These are phyloP conservation scores for Botrytis paeoniae DNA, from an alignment of 2,329 filamentous ascomycete genomes.

Conservation along the genomic window DNA sequence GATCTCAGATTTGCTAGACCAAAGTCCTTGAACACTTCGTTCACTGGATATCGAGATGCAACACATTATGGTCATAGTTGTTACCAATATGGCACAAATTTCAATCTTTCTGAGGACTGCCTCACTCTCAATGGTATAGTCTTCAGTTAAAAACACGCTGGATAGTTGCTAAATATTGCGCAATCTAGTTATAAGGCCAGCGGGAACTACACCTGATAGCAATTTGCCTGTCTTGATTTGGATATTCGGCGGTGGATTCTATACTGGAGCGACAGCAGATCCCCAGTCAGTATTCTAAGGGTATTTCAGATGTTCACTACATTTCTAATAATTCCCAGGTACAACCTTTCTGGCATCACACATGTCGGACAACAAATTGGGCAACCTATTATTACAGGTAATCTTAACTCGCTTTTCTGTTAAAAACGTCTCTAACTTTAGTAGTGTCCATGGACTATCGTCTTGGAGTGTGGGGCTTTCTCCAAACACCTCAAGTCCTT, in stretches of 20 bases:
- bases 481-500: conserved; percentile 54
- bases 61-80: conserved; percentile 46
- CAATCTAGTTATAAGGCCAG: conserved; percentile 42
- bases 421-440: neutral
- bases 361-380: conserved; percentile 49
- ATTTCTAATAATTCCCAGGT: conserved; percentile 35
- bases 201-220: conserved; percentile 36
- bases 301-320: neutral
- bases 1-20: conserved; percentile 44
- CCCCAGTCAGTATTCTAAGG: conserved; percentile 39
- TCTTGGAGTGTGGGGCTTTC: conserved; percentile 65
- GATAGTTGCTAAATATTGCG: neutral
- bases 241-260: conserved; percentile 58
- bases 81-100: conserved; percentile 44
- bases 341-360: conserved; percentile 63
- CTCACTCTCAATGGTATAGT: conserved; percentile 41
- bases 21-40: conserved; percentile 41
- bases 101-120: conserved; percentile 49
- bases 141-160: neutral
- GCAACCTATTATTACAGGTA: conserved; percentile 50
- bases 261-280: conserved; percentile 49
- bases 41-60: conserved; percentile 41
- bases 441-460: conserved; percentile 57
- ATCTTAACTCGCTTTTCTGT: neutral
- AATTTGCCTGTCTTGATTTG: conserved; percentile 48